Percentiles rank a stretch among this genome's conserved stretches.
Evolutionary conservation across 345 rosid genomes (phyloP).

Genomic region (Gossypium longicalyx): DNA sequence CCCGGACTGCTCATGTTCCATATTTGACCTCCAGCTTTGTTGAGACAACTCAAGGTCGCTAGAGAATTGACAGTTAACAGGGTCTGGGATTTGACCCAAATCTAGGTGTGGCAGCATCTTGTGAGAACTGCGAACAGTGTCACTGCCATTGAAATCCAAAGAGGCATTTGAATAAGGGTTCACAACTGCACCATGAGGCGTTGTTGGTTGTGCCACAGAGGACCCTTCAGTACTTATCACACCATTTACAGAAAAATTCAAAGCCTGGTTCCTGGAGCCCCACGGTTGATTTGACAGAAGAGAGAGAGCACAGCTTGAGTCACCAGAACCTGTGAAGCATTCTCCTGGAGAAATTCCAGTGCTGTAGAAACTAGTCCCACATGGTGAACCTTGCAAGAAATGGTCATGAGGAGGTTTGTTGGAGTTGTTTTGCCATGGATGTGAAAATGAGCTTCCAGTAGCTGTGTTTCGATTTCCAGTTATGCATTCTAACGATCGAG

Average conservation of each 20-base stretch:
- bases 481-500: slow-evolving; percentile 28
- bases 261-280: slow-evolving; percentile 39
- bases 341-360: slow-evolving; percentile 49
- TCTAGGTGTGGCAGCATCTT: slow-evolving; percentile 47
- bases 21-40: slow-evolving; percentile 47
- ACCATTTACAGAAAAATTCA: slow-evolving; percentile 34
- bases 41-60: slow-evolving; percentile 51
- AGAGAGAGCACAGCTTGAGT: slow-evolving; percentile 98
- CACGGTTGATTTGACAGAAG: slow-evolving; percentile 97
- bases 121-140: slow-evolving; percentile 28
- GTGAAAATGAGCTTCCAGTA: slow-evolving; percentile 32
- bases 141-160: slow-evolving; percentile 53
- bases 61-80: slow-evolving; percentile 30
- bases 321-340: slow-evolving; percentile 60
- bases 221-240: slow-evolving; percentile 37
- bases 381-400: slow-evolving; percentile 21
- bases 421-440: slow-evolving; percentile 39
- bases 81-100: slow-evolving; percentile 6
- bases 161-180: slow-evolving; percentile 45
- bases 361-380: slow-evolving; percentile 47
- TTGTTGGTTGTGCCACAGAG: slow-evolving; percentile 46
- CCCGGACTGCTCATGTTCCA: slow-evolving; percentile 53
- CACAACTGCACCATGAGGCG: slow-evolving; percentile 32
- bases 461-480: slow-evolving; percentile 24
- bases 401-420: slow-evolving; percentile 44